phyloP scores from a whole-genome alignment of 108 stramenopile species.

The Cyclotella distinguenda region DNA sequence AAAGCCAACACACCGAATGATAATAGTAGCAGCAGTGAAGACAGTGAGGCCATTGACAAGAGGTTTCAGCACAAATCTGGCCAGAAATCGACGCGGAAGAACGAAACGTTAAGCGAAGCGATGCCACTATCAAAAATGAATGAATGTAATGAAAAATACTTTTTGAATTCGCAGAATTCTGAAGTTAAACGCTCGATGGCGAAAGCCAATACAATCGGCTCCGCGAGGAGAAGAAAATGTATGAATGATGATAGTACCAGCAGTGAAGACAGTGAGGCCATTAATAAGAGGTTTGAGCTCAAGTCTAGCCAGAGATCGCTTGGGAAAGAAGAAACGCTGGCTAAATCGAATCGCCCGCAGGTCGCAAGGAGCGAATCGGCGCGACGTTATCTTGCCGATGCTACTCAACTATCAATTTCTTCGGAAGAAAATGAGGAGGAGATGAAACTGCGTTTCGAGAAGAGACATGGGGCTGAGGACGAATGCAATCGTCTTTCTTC shows the following conservation, averaged over 20 bases:
- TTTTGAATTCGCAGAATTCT: not conserved
- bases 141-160: not conserved
- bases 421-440: conserved; percentile 4
- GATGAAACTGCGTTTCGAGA: not conserved
- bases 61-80: not conserved
- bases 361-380: not conserved
- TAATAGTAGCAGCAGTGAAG: not conserved
- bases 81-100: no score
- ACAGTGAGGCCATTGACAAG: not conserved
- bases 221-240: no score
- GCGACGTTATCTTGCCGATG: not conserved
- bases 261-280: not conserved
- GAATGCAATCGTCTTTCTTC: conserved; percentile 6
- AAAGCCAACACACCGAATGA: not conserved
- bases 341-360: not conserved
- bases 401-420: not conserved
- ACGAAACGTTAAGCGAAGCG: not conserved
- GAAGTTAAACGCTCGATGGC: no score
- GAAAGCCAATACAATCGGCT: no score
- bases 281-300: not conserved
- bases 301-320: not conserved
- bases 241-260: not conserved
- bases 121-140: not conserved
- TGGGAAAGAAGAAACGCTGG: not conserved
- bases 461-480: not conserved